Evolutionary conservation across 2,329 filamentous ascomycete genomes (phyloP).

Genomic region (Epichloe uncinata): DNA sequence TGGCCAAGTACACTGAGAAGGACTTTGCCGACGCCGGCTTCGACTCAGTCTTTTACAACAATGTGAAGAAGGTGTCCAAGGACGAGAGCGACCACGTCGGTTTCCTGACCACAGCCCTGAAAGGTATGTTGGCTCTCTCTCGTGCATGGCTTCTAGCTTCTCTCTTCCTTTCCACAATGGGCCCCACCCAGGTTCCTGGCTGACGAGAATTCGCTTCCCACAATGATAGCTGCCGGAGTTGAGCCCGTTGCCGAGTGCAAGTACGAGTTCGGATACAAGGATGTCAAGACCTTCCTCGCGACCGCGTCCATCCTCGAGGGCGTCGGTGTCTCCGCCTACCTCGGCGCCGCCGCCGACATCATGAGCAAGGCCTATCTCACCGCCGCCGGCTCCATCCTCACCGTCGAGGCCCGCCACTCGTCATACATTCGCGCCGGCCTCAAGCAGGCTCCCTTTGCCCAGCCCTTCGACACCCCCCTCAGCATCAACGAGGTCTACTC

Average conservation of each 20-base stretch:
- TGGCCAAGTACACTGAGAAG: constrained; percentile 39
- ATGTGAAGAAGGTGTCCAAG: constrained; percentile 39
- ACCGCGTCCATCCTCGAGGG: constrained; percentile 53
- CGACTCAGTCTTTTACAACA: constrained; percentile 38
- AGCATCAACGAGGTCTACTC: constrained; percentile 47
- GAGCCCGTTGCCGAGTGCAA: constrained; percentile 38
- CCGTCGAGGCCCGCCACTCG: constrained; percentile 49
- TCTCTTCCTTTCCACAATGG: too few species aligned
- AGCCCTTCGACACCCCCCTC: constrained; percentile 50
- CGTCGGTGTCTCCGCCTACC: constrained; percentile 49
- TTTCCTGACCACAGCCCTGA: constrained; percentile 35
- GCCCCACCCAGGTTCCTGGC: too few species aligned
- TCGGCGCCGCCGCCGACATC: constrained; percentile 49
- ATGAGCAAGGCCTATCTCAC: constrained; percentile 42
- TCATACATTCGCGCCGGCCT: constrained; percentile 41
- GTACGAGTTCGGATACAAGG: constrained; percentile 47
- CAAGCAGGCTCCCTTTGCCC: constrained; percentile 38
- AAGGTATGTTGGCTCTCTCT: constrained; percentile 3
- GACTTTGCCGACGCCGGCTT: constrained; percentile 41
- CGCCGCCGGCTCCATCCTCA: constrained; percentile 49
- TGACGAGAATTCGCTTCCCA: too few species aligned
- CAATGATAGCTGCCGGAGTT: constrained; percentile 21
- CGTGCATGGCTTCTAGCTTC: too few species aligned
- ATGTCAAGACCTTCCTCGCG: constrained; percentile 42
- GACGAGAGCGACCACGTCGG: constrained; percentile 45